These are phyloP conservation scores for Aspergillus conjunctus DNA, from an alignment of 495 filamentous ascomycete genomes.

Conservation along the genomic window DNA sequence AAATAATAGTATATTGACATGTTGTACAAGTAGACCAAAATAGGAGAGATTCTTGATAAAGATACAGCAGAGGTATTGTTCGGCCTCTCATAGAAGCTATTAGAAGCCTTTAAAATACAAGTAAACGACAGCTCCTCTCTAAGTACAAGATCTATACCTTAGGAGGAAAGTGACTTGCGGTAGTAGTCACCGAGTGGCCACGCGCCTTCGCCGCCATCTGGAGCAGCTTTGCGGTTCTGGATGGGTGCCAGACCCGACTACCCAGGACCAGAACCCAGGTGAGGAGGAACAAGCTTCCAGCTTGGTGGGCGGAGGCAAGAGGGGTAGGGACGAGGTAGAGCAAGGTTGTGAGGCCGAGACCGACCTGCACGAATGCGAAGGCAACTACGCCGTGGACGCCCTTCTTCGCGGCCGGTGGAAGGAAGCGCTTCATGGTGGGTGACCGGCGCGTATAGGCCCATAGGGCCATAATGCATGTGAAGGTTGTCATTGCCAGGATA, in stretches of 20 bases:
- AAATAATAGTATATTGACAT: conserved; percentile 10
- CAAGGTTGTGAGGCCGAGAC: conserved; percentile 84
- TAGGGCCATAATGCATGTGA: conserved; percentile 74
- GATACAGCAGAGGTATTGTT: not conserved
- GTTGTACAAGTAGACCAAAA: conserved; percentile 22
- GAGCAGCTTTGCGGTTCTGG: conserved; percentile 50
- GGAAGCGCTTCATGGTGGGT: conserved; percentile 55
- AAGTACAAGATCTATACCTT: conserved; percentile 26
- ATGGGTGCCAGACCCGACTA: conserved; percentile 59
- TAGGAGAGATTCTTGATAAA: conserved; percentile 25
- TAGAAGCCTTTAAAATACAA: not conserved
- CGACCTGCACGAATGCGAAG: conserved; percentile 78
- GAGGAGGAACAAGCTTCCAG: conserved; percentile 81
- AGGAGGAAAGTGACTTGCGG: conserved; percentile 32
- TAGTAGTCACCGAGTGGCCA: conserved; percentile 30
- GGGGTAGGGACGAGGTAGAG: conserved; percentile 90
- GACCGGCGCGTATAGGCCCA: conserved; percentile 75
- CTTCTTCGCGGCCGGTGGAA: conserved; percentile 67
- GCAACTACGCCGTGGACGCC: conserved; percentile 80
- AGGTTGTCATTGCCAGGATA: conserved; percentile 86
- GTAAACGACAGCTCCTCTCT: not conserved
- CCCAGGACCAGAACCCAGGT: conserved; percentile 80
- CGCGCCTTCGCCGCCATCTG: conserved; percentile 47
- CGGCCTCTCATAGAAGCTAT: not conserved
- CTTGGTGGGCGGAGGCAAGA: conserved; percentile 90